Evolutionary conservation across 352 stramenopile species (phyloP).

Genomic region (Phytophthora citrophthora): DNA sequence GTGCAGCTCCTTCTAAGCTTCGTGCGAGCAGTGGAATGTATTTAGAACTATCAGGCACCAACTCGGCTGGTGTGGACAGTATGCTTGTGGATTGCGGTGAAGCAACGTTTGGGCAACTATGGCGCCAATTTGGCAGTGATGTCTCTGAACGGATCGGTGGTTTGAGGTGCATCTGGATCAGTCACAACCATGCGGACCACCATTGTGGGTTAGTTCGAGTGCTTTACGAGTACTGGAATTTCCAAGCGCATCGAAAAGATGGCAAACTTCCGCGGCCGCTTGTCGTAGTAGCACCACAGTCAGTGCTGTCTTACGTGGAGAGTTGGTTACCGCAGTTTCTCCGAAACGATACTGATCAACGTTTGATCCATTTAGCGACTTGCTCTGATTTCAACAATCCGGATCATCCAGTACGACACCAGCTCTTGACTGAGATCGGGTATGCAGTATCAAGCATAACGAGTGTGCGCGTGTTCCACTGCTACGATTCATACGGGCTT

Average conservation of each 20-base stretch:
- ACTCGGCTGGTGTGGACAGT: slow-evolving; percentile 20
- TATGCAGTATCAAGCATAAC: slow-evolving; percentile 41
- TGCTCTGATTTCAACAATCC: slow-evolving; percentile 66
- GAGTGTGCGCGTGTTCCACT: slow-evolving; percentile 84
- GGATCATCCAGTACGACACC: slow-evolving; percentile 21
- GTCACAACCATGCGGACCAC: slow-evolving; percentile 97
- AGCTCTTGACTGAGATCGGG: slow-evolving; percentile 42
- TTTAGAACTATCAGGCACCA: slow-evolving; percentile 53
- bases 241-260: slow-evolving; percentile 18
- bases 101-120: slow-evolving; percentile 94
- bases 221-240: slow-evolving; percentile 66
- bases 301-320: slow-evolving; percentile 61
- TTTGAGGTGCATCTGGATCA: slow-evolving; percentile 95
- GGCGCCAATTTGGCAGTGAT: slow-evolving; percentile 55
- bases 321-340: slow-evolving; percentile 49
- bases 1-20: slow-evolving; percentile 96
- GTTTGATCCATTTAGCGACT: slow-evolving; percentile 47
- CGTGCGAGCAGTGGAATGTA: slow-evolving; percentile 96
- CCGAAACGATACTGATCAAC: not conserved
- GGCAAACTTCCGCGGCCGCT: slow-evolving; percentile 8
- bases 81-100: slow-evolving; percentile 96
- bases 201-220: slow-evolving; percentile 95
- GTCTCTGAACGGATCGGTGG: slow-evolving; percentile 48
- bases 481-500: slow-evolving; percentile 79
- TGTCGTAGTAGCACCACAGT: slow-evolving; percentile 58